Evolutionary conservation across 306 rosid genomes (phyloP), one percentile per base, ranked within the genome.

Genomic region (Styphnolobium japonicum): DNA sequence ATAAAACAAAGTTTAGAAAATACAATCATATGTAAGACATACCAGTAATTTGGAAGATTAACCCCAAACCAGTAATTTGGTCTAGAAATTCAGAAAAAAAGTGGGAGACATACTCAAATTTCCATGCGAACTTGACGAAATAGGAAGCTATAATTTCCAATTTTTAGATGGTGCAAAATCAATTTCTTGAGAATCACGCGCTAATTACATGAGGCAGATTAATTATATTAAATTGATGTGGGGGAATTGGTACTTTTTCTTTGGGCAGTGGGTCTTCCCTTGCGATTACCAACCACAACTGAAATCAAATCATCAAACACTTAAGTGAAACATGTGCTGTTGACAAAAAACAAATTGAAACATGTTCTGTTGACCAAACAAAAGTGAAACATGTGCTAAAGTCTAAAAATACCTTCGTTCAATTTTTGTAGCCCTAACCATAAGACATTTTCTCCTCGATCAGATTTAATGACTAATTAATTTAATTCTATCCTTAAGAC

Each of bases 361-460:
- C 88, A 88, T 66, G 85, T 83, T 75, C 83, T 39, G n/a, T n/a
- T n/a, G n/a, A n/a, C n/a, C n/a, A n/a, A n/a, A 27, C 3, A 1
- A 14, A 61, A 33, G 14, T n/a, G 53, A 43, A 58, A 62, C 88
- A 88, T 66, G 85, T 83, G 77, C 83, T 39, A 5, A 79, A 66
- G 73, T 27, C 37, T 46, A 12, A 29, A 76, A 52, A 45, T 71
- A 23, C 25, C 33, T n/a, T 74, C 19, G 25, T 37, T 77, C 19
- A 23, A 55, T 76, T 74, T 33, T 52, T 10, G 63, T 58, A 49
- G 72, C 78, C 62, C 63, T 40, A 77, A 82, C 74, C 19, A 71
- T 14, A 36, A 78, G 71, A 22, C 67, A 65, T 19, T 39, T 82
- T 84, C 69, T 75, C 77, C 37, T 55, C 52, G 3, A 45, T 40